Evolutionary conservation across 768 basidiomycete genomes (phyloP).

Genomic region (Lyophyllum semitale): DNA sequence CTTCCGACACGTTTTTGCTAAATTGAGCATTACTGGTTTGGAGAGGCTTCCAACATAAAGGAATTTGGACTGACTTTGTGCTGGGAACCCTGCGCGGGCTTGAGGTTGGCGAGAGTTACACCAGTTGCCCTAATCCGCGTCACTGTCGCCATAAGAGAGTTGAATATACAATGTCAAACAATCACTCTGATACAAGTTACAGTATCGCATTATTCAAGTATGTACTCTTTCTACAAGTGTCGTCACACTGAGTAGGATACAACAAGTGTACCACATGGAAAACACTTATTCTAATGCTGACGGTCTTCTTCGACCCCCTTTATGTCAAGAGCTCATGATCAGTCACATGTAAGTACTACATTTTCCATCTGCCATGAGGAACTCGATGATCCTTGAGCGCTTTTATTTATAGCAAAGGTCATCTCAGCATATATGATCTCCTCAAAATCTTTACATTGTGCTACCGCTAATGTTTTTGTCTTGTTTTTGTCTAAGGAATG

Average conservation of each 20-base stretch:
- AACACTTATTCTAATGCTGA: too few relatives aligned
- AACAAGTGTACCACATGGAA: too few relatives aligned
- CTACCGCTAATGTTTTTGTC: background rate
- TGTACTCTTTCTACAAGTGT: too few relatives aligned
- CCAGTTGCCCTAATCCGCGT: constrained; percentile 38
- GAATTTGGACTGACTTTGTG: constrained; percentile 50
- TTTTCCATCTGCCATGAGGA: too few relatives aligned
- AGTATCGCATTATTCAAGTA: too few relatives aligned
- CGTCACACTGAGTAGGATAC: too few relatives aligned
- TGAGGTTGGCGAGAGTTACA: constrained; percentile 70
- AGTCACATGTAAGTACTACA: constrained; percentile 16
- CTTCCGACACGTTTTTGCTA: constrained; percentile 95
- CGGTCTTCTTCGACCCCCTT: too few relatives aligned
- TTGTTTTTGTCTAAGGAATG: too few relatives aligned
- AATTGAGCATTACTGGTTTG: background rate
- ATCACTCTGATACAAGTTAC: too few relatives aligned
- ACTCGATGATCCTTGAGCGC: too few relatives aligned
- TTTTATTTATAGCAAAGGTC: too few relatives aligned
- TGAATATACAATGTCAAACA: constrained; percentile 11
- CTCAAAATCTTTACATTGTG: background rate
- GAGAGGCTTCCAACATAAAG: background rate
- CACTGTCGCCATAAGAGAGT: constrained; percentile 36
- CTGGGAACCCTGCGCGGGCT: constrained; percentile 68
- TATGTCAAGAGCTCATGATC: constrained; percentile 15
- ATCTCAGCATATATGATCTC: too few relatives aligned